phyloP scores from a whole-genome alignment of 257 asterid species.

The Fraxinus quadrangulata region DNA sequence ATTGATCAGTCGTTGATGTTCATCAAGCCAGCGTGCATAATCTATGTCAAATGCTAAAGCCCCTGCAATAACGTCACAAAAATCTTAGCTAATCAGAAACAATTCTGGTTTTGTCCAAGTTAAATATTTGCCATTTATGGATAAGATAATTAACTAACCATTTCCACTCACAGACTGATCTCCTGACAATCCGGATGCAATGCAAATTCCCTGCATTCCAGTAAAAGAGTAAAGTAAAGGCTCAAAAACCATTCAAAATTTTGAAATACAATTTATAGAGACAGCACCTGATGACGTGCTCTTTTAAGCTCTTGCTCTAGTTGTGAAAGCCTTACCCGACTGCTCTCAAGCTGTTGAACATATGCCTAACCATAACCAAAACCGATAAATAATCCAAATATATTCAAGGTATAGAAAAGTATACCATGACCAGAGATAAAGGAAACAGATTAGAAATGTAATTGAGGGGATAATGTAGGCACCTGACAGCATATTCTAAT shows the following conservation, averaged over 20 bases:
- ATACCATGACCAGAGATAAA: not conserved
- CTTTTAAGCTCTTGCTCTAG: conserved; percentile 84
- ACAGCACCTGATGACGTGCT: conserved; percentile 78
- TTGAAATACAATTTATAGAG: not conserved
- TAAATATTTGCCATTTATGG: too few relatives aligned
- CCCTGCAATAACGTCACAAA: conserved; percentile 34
- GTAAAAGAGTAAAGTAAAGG: not conserved
- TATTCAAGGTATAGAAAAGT: not conserved
- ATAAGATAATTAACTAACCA: too few relatives aligned
- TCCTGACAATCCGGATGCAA: too few relatives aligned
- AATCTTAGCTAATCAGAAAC: too few relatives aligned
- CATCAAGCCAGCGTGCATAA: conserved; percentile 86
- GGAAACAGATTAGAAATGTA: not conserved
- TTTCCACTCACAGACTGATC: too few relatives aligned
- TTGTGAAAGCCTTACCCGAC: conserved; percentile 71
- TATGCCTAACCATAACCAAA: conserved; percentile 61
- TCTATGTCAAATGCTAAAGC: conserved; percentile 79
- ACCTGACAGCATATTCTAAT: too few relatives aligned
- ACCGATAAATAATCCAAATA: conserved; percentile 21
- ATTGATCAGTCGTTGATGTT: conserved; percentile 59
- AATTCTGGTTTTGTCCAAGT: not conserved
- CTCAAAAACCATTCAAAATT: not conserved
- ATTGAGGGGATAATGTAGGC: not conserved
- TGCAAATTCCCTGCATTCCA: conserved; percentile 44
- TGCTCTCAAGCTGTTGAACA: conserved; percentile 87